Base-by-base conservation (phyloP, 305 asterid species). In the Coffea humblotiana region DNA sequence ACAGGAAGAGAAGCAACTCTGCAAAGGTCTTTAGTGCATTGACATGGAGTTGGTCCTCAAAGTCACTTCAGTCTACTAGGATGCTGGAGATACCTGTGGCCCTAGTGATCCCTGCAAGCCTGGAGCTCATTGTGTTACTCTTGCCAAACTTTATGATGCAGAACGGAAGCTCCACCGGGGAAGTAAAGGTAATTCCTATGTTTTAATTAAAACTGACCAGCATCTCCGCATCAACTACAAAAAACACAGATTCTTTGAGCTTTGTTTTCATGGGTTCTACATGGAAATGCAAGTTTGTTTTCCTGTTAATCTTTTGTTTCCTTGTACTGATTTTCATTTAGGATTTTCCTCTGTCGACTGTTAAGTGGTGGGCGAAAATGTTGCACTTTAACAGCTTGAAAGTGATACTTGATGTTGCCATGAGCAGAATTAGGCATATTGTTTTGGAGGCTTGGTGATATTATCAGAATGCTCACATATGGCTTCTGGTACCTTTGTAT, bases 101-200 rank as follows among this genome's bases (percentile, higher is more conserved):
- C 84, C 92, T 60, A 78, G 67, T 70, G 93, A 92, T 43, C 96
- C 97, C n/a, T 92, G 98, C 86, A 91, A 86, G 83, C 96, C 93
- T 12, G 97, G 97, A 77, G 94, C 96, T 75, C 97, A 93, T 75
- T 86, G 97, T 77, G 66, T 86, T 75, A 90, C 97, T 65, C 97
- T 93, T 58, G 88, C 91, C 76, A 92, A 85, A 79, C 89, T 93
- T 43, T 93, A 92, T 78, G 83, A 83, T 0, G 94, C 90, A 85
- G 98, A 92, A 85, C 92, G 89, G 87, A 91, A 86, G 85, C 94
- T 92, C 77, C 90, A 89, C 90, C 92, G 89, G 89, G 89, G 90
- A 90, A 80, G 88, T 93, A 37, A 91, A 92, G 97, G 98, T 93
- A 83, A 83, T 82, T 77, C 43, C 52, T 64, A 54, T 80, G 51